Evolutionary conservation across 73 alveolate species (phyloP), one percentile per base, ranked within the genome.

Genomic region (Durusdinium trenchii): DNA sequence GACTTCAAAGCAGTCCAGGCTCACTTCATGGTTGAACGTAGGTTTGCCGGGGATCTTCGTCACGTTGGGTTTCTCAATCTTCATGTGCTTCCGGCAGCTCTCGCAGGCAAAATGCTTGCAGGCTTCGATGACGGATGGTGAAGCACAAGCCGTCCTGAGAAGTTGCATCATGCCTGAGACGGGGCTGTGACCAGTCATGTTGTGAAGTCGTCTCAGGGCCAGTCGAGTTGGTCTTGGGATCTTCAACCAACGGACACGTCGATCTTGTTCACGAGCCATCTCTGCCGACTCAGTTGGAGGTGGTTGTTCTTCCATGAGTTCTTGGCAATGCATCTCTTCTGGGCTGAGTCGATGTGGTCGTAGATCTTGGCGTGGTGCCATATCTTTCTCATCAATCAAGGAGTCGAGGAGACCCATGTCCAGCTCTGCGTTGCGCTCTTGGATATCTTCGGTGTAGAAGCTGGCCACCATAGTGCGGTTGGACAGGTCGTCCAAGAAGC

Each of bases 51-150:
- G n/a, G n/a, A n/a, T n/a, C n/a, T n/a, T n/a, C n/a, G n/a, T n/a
- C 99, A 38, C 99, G 99, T 85, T 99, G 95, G 87, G 99, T 91
- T 28, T 99, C 99, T 38, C 83, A 97, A 86, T 99, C 96, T 87
- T 97, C 99, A 47, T 99, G 99, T 54, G 99, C 99, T 35, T 99
- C 99, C 47, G 99, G 99, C 96, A 99, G 99, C 46, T 43, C 20
- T 38, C 43, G 6, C 81, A 67, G 81, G 30, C 46, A 12, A 67
- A 67, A 28, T 67, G 6, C 16, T 38, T 38, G 12, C 30, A 32
- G 45, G 81, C 81, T 43, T n/a, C n/a, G n/a, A n/a, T n/a, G n/a
- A n/a, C n/a, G n/a, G n/a, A n/a, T n/a, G n/a, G n/a, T n/a, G n/a
- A n/a, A n/a, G n/a, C n/a, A n/a, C n/a, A n/a, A n/a, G n/a, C n/a